A percentile compares a stretch with the other conserved stretches of the same genome.
Conservation (phyloP, 495 filamentous ascomycete genomes). For the Penicillium arizonense region DNA sequence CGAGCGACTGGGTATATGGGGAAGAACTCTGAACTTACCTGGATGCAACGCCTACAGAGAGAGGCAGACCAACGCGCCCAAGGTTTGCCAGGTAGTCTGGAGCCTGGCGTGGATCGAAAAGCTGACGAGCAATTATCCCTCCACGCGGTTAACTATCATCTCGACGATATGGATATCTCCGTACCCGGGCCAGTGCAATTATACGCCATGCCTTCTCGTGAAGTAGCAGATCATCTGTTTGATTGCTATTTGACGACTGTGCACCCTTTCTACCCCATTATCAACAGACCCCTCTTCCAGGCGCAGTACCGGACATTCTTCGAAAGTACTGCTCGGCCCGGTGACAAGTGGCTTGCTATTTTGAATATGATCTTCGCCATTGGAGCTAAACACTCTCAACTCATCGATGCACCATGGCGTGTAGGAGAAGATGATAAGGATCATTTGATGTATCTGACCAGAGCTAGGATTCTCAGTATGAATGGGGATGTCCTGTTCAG, state of each 20-base stretch:
- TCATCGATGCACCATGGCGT: conserved; percentile 50
- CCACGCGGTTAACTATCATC: conserved; percentile 54
- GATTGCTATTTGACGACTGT: conserved; percentile 57
- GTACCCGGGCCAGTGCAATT: conserved; percentile 47
- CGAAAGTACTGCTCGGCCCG: conserved; percentile 38
- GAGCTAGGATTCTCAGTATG: conserved; percentile 59
- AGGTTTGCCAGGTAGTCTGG: conserved; percentile 31
- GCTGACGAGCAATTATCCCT: conserved; percentile 28
- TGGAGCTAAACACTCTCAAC: conserved; percentile 54
- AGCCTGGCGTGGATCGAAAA: conserved; percentile 27
- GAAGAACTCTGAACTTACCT: conserved; percentile 63
- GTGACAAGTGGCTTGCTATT: conserved; percentile 58
- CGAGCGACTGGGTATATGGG: conserved; percentile 61
- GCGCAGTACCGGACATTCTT: conserved; percentile 47
- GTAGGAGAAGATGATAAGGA: conserved; percentile 38
- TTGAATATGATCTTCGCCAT: conserved; percentile 69
- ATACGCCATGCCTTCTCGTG: conserved; percentile 53
- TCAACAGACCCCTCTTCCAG: conserved; percentile 48
- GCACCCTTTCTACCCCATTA: conserved; percentile 60
- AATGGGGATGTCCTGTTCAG: conserved; percentile 51
- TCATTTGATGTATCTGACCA: conserved; percentile 50
- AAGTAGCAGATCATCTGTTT: conserved; percentile 53
- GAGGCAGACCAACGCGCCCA: conserved; percentile 35
- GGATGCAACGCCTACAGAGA: conserved; percentile 53
- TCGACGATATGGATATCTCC: conserved; percentile 56